Conservation (phyloP, 257 asterid genomes). For the Solanum virginianum region DNA sequence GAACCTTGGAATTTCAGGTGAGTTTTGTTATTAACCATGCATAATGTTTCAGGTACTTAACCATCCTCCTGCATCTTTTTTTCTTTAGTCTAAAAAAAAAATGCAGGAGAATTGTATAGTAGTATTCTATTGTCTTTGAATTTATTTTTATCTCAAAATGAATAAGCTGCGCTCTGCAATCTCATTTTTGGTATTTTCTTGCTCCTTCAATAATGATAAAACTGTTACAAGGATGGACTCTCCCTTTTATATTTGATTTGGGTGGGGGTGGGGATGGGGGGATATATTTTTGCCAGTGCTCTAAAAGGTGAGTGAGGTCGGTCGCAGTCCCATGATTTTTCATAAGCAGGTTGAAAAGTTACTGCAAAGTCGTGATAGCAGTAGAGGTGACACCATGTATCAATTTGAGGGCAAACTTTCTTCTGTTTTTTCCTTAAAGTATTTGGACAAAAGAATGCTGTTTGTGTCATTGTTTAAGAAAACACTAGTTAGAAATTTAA, state of each 20-base stretch:
- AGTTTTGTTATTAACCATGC: background rate
- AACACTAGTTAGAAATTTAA: background rate
- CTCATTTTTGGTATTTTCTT: background rate
- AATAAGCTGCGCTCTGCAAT: background rate
- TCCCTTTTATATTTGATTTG: background rate
- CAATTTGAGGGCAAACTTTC: background rate
- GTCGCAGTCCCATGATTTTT: background rate
- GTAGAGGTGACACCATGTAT: background rate
- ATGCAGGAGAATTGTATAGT: background rate
- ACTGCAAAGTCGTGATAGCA: background rate
- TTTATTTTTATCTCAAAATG: background rate
- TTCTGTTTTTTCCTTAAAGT: background rate
- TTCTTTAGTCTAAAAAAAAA: background rate
- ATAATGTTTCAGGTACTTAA: background rate
- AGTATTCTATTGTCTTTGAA: background rate
- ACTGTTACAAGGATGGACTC: background rate
- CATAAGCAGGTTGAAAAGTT: background rate
- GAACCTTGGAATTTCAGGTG: conserved; percentile 79
- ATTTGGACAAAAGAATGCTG: background rate
- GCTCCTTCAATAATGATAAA: background rate
- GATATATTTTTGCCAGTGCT: background rate
- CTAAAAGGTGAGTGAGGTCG: background rate
- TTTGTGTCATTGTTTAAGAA: background rate
- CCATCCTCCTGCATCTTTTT: background rate
- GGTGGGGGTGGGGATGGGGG: background rate